Conservation (phyloP, 257 asterid genomes). For the Solanum sejunctum region DNA sequence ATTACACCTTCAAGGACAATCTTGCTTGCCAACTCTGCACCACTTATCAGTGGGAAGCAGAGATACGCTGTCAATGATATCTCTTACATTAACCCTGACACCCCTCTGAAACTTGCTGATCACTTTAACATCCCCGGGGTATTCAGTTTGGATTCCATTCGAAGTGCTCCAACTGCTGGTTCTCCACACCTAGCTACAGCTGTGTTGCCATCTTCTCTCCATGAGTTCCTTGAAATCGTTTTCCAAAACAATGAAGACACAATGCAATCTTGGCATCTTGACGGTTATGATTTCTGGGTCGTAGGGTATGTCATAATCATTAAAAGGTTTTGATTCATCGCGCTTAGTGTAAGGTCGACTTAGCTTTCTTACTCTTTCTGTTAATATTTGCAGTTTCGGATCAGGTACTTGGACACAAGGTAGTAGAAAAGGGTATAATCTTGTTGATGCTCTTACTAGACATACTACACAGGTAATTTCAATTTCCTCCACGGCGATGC, state of each 20-base stretch:
- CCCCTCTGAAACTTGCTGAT: conserved; percentile 47
- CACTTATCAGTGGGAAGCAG: conserved; percentile 12
- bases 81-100: conserved; percentile 29
- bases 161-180: conserved; percentile 3
- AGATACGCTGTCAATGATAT: conserved; percentile 31
- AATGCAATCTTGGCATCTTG: conserved; percentile 51
- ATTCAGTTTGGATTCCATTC: conserved; percentile 23
- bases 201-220: conserved; percentile 33
- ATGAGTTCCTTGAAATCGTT: conserved; percentile 39
- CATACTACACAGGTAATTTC: conserved; percentile 14
- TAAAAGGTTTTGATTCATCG: background rate
- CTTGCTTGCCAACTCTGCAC: conserved; percentile 32
- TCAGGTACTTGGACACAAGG: conserved; percentile 4
- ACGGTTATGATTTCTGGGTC: conserved; percentile 44
- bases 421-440: conserved; percentile 11
- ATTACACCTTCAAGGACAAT: conserved; percentile 28
- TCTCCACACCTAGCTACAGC: conserved; percentile 23
- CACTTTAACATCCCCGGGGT: conserved; percentile 40
- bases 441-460: conserved; percentile 10
- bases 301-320: conserved; percentile 23
- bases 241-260: conserved; percentile 25
- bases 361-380: background rate
- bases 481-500: background rate
- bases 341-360: background rate
- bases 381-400: conserved; percentile 5